Base-by-base conservation (phyloP, 1,139 yeast genomes). In the Pichia sp. region DNA sequence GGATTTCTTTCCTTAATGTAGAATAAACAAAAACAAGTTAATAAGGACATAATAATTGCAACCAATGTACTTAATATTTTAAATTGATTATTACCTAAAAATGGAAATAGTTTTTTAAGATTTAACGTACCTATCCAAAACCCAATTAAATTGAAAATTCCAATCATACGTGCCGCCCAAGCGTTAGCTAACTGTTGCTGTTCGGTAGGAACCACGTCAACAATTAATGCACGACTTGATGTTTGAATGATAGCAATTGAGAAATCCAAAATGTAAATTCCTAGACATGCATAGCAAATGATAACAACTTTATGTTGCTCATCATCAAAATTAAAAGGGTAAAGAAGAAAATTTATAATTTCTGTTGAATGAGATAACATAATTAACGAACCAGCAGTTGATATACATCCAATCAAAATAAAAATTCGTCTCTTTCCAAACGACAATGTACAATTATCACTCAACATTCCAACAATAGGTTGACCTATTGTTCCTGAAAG, bases 81-180 rank as follows among this genome's bases (percentile, higher is more conserved):
- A 51, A 77, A 68, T 49, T 76, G 82, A 2, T 73, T 63, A 43
- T 65, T 56, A 1, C 78, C 77, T 2, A 75, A 47, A 41, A 58
- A 53, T 3, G 63, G 57, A 16, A 68, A 56, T 2, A 62, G 36
- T 6, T 56, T 41, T 0, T 54, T 46, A n/a, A 74, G 61, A 33
- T 76, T 60, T 23, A 70, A 55, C 1, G 80, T 72, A 4, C 72
- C 69, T 16, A 74, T 50, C 50, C 69, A 65, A 51, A 74, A 77
- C 1, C 81, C 80, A 21, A 70, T 48, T 16, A 77, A 66, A 46
- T 77, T 78, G 43, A 80, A 79, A 2, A 63, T 61, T 0, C 80
- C 78, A 43, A 80, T 76, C 71, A 80, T 74, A 36, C 85, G 59
- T 3, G 86, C 83, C 0, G 86, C 87, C 85, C 84, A 78, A 1